Evolutionary conservation across 257 asterid genomes (phyloP).

Genomic region (Plantago major): DNA sequence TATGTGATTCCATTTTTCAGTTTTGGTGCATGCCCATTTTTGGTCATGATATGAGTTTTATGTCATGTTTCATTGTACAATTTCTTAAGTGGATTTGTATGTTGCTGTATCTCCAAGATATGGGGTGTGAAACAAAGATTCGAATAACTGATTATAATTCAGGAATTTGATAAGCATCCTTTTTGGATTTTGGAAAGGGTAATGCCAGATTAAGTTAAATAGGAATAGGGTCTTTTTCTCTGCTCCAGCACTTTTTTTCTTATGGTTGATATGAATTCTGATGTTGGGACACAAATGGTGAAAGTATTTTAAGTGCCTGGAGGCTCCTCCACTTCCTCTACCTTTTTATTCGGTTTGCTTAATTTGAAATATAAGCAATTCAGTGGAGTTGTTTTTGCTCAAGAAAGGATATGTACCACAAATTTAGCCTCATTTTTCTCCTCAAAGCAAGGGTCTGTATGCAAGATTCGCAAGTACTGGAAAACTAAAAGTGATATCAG

Average conservation of each 20-base stretch:
- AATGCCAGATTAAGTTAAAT: slow-evolving; percentile 27
- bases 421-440: slow-evolving; percentile 15
- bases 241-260: slow-evolving; percentile 18
- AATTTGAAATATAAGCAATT: background rate
- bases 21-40: background rate
- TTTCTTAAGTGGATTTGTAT: slow-evolving; percentile 13
- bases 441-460: slow-evolving; percentile 34
- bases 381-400: background rate
- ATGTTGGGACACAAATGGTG: slow-evolving; percentile 21
- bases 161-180: slow-evolving; percentile 16
- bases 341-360: slow-evolving; percentile 5
- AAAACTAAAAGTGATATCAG: slow-evolving; percentile 15
- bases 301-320: slow-evolving; percentile 3
- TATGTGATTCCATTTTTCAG: background rate
- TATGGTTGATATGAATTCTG: slow-evolving; percentile 9
- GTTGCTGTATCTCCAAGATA: slow-evolving; percentile 22
- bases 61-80: slow-evolving; percentile 13
- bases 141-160: background rate
- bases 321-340: background rate
- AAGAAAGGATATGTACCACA: background rate
- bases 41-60: too few species aligned
- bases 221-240: slow-evolving; percentile 21
- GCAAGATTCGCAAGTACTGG: slow-evolving; percentile 25
- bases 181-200: slow-evolving; percentile 14
- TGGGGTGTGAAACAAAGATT: slow-evolving; percentile 29